Evolutionary conservation across 2,329 filamentous ascomycete species (phyloP).

Genomic region (Nectriaceae sp.): DNA sequence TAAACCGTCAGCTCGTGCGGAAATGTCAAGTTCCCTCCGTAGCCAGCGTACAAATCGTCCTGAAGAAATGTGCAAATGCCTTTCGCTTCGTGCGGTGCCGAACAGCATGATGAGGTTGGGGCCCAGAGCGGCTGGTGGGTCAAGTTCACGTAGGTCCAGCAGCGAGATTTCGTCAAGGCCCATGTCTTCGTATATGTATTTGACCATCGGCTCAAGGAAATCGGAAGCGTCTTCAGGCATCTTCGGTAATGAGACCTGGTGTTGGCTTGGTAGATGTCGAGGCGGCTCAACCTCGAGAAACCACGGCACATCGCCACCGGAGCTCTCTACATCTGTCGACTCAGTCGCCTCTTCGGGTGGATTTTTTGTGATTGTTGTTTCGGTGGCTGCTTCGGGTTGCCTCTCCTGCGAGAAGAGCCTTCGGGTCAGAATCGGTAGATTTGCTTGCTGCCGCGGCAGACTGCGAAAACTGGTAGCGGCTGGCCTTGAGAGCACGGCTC

Average conservation of each 20-base stretch:
- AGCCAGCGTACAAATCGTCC: constrained; percentile 90
- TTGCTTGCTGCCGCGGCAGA: constrained; percentile 21
- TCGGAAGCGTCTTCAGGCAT: constrained; percentile 68
- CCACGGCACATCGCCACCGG: constrained; percentile 63
- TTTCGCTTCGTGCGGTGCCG: constrained; percentile 86
- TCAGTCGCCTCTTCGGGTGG: constrained; percentile 18
- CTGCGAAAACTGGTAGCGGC: constrained; percentile 22
- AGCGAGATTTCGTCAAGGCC: constrained; percentile 81
- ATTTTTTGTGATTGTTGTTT: constrained; percentile 15
- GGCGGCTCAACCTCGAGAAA: constrained; percentile 77
- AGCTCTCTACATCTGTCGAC: constrained; percentile 34
- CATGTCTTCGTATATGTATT: constrained; percentile 80
- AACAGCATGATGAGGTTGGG: constrained; percentile 91
- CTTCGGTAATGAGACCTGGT: constrained; percentile 50
- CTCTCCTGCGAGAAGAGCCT: constrained; percentile 26
- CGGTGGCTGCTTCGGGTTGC: constrained; percentile 8
- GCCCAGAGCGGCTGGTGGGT: constrained; percentile 85
- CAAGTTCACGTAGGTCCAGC: constrained; percentile 79
- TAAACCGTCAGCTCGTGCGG: constrained; percentile 81
- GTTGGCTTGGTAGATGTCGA: constrained; percentile 50
- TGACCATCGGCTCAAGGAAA: constrained; percentile 70
- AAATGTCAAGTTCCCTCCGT: constrained; percentile 69
- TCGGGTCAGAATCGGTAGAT: constrained; percentile 18
- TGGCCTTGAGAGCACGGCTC: constrained; percentile 29
- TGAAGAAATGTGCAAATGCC: constrained; percentile 88